Evolutionary conservation across 331 rosid species (phyloP), one percentile per base, ranked within the genome.

Genomic region (Ulmus americana): DNA sequence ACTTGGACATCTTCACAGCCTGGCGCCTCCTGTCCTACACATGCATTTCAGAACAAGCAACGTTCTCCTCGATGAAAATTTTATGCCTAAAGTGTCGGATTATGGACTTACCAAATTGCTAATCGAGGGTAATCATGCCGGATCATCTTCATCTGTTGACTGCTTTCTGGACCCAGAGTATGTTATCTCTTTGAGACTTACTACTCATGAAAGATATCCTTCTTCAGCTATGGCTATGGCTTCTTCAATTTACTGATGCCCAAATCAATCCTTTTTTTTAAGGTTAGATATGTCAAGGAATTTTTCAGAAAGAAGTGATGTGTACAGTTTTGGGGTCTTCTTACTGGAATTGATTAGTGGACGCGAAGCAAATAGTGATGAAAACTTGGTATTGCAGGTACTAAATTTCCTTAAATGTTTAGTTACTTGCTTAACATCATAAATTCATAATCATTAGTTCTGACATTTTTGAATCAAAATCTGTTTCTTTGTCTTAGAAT

Each of bases 321-420:
- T 87, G 62, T 82, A 85, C 76, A 85, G 87, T 53, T 85, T 80
- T 8, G 95, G 95, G 65, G 85, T 85, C 56, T 87, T 87, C 80
- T 75, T 87, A 59, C 70, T 85, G 13, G 95, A 87, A 77, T 70
- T 87, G 75, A 73, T 85, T 44, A 77, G 87, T 61, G 95, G 95
- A 20, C 75, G 84, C 52, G 82, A 78, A 79, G 91, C 70, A 39
- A 54, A 73, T 65, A 52, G 60, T 74, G 58, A 51, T 39, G 79
- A 74, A 46, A 76, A 79, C 71, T 52, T 87, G 28, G 55, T 82
- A 67, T 57, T 73, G 56, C 85, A 79, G 90, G 95, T 87, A 74
- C 2, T 28, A 42, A 40, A 7, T 18, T 18, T 10, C 40, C 38
- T 16, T 7, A 8, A n/a, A 8, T 41, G 38, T 6, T 8, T 6